Evolutionary conservation across 2,329 filamentous ascomycete genomes (phyloP).

Genomic region (Colletotrichum gloeosporioides): DNA sequence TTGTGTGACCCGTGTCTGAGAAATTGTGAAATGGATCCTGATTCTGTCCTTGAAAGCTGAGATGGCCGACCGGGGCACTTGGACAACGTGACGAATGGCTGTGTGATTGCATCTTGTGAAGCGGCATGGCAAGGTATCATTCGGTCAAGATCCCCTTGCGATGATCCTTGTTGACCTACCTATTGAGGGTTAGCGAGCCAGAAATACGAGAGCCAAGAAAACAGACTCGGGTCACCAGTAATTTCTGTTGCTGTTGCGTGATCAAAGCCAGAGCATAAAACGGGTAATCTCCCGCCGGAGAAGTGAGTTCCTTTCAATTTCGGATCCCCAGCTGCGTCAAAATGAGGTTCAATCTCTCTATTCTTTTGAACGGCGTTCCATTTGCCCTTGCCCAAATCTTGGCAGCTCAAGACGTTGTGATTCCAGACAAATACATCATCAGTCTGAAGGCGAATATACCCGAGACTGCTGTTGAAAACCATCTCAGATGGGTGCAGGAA

Average conservation of each 20-base stretch:
- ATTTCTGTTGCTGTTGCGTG: neutral
- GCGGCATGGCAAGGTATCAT: neutral
- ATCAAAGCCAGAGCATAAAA: neutral
- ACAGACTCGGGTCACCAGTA: neutral
- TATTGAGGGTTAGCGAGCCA: neutral
- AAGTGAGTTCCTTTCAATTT: neutral
- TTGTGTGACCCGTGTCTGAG: neutral
- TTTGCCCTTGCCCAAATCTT: neutral
- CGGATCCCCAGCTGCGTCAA: neutral
- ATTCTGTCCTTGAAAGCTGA: neutral
- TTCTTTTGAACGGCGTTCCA: neutral
- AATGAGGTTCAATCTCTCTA: neutral
- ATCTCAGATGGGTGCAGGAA: conserved; percentile 38
- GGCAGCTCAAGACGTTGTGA: neutral
- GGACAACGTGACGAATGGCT: neutral
- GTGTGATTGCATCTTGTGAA: neutral
- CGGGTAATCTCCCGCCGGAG: neutral
- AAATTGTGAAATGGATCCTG: neutral
- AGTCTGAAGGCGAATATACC: conserved; percentile 26
- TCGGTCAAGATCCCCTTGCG: neutral
- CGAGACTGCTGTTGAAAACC: conserved; percentile 33
- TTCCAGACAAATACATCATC: neutral
- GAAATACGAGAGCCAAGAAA: neutral
- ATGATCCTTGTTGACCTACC: neutral
- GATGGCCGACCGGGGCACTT: neutral